Conservation (phyloP, 192 early-diverging fungal genomes). For the Jimgerdemannia flammicorona region DNA sequence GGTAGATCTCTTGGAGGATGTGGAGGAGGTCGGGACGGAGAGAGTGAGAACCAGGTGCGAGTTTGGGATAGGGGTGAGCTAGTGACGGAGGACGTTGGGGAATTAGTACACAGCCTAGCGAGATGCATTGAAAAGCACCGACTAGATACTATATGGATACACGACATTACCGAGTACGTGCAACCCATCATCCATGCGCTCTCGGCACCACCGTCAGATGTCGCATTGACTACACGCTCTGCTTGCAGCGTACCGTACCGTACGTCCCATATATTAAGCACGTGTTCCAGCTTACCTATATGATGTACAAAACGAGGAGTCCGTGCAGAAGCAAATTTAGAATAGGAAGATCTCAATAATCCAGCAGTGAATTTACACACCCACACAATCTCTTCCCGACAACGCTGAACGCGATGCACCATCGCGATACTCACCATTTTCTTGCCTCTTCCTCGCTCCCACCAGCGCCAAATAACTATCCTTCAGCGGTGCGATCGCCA, state of each 20-base stretch:
- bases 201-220: neutral
- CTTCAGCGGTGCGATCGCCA: constrained; percentile 29
- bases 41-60: constrained; percentile 39
- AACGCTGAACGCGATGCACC: too few species aligned
- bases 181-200: neutral
- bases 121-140: too few species aligned
- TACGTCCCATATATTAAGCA: constrained; percentile 47
- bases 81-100: neutral
- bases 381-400: too few species aligned
- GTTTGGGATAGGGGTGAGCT: constrained; percentile 33
- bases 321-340: neutral
- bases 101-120: neutral
- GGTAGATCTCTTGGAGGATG: constrained; percentile 11
- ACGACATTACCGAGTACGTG: neutral
- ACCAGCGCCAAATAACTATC: constrained; percentile 47
- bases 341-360: too few species aligned
- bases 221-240: constrained; percentile 5
- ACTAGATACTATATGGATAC: neutral
- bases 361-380: neutral
- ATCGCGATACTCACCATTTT: neutral
- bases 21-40: constrained; percentile 19
- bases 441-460: constrained; percentile 13
- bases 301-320: neutral
- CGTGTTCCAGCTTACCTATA: constrained; percentile 27
- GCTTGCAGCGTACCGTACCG: constrained; percentile 51